Base-by-base conservation (phyloP, 2,329 filamentous ascomycete species). In the Bipolaris victoriae region DNA sequence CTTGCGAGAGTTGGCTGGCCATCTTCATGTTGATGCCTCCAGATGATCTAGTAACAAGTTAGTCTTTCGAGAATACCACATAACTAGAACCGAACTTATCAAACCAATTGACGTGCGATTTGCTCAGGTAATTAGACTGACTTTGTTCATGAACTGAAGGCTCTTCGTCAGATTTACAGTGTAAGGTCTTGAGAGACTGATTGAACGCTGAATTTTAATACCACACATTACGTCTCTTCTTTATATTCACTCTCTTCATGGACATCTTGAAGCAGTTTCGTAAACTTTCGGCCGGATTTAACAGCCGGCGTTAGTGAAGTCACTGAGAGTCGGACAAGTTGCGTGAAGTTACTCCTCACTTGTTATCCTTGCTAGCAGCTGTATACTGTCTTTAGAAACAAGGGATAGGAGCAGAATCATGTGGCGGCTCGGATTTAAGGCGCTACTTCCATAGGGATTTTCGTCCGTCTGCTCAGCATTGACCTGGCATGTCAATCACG, bases 1-100 rank as follows among this genome's bases (percentile, higher is more conserved):
- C 31, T 40, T 65, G 60, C 40, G 56, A 60, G 26, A 62, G 24
- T 52, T 63, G 59, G 45, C 60, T 63, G 35, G 61, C 62, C 65
- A 68, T 68, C 9, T 15, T 48, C 29, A 39, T 9, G 7, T 35
- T 13, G 33, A 36, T 15, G 5, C 24, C 9, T 24, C 16, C 4
- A 7, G 22, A 26, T 5, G 15, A 24, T 9, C 15, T 15, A n/a
- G 5, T 44, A 20, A 40, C 9, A 7, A 29, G 26, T 7, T 29
- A 29, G 7, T 10, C 26, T 29, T 29, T 29, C 20, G 20, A 20
- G 2, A 20, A 20, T 20, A 20, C 26, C 10, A 2, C 26, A 3
- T 29, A 10, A 10, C 26, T 3, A 9, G 9, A 10, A 29, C 26
- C 9, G 9, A 29, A 10, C 1, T 3, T 29, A 29, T 10, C 2